Evolutionary conservation across 2,329 filamentous ascomycete genomes (phyloP), one percentile per base, ranked within the genome.

Genomic region (Shiraia sp.): DNA sequence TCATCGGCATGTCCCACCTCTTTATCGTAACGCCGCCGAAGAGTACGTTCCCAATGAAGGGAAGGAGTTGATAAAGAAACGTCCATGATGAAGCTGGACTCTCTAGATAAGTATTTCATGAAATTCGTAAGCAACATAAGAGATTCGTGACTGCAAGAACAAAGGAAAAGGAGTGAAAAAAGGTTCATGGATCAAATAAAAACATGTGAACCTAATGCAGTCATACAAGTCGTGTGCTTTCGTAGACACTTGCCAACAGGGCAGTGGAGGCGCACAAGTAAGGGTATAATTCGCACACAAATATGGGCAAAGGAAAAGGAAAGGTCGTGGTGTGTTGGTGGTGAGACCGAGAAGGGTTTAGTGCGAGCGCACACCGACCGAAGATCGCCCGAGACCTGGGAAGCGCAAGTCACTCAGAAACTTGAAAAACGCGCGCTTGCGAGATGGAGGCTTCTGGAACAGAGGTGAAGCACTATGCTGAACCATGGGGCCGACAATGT

Each of bases 401-500:
- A 68, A 67, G 28, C 55, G 63, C 40, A 70, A 53, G 51, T 70
- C 68, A 49, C 52, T 62, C 37, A 71, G 57, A 43, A 70, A 68
- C 44, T 64, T 68, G 53, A 69, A 57, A 39, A 70, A 69, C 6
- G 64, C 62, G 37, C 65, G 65, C 51, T 70, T 71, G 17, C 59
- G 62, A 17, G 61, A 63, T 24, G 63, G 58, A 16, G 60, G 70
- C 43, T 60, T 63, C 26, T 71, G 70, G 41, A 72, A 69, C 42
- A 65, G 59, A 10, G 62, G 65, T 53, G 44, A 57, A 42, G 43
- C 49, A 36, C 46, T 55, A 45, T 70, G 47, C 51, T 73, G 79
- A 55, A 83, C 82, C 91, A 96, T 96, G 6, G 91, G 91, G 1
- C 91, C 91, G 31, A 96, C 90, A 64, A 96, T 95, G 68, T 95